These are phyloP conservation scores for Pseudopithomyces maydicus DNA, from an alignment of 2,329 filamentous ascomycete species.

Conservation along the genomic window DNA sequence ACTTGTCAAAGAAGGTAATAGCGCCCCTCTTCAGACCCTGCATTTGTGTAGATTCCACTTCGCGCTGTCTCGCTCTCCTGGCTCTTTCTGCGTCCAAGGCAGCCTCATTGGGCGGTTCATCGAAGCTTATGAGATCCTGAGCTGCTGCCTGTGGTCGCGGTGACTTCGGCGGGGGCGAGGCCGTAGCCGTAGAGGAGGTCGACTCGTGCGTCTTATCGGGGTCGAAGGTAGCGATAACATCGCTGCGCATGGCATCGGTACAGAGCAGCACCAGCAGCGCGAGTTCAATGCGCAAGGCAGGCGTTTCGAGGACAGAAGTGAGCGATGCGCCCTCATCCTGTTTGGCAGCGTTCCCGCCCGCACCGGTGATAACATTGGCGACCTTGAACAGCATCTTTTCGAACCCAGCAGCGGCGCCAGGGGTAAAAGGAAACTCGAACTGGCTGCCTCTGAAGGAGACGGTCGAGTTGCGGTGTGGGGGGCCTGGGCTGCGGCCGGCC, in stretches of 20 bases:
- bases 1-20: slow-evolving; percentile 75
- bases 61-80: slow-evolving; percentile 48
- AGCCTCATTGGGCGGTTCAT: slow-evolving; percentile 32
- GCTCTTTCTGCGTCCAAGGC: slow-evolving; percentile 17
- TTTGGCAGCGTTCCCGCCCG: slow-evolving; percentile 17
- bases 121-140: slow-evolving; percentile 38
- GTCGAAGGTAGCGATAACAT: slow-evolving; percentile 34
- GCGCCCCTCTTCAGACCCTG: slow-evolving; percentile 71
- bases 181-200: slow-evolving; percentile 7
- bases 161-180: slow-evolving; percentile 7
- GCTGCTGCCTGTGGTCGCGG: slow-evolving; percentile 14
- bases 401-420: not conserved
- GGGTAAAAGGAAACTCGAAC: not conserved
- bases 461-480: not conserved
- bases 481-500: not conserved
- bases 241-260: slow-evolving; percentile 50
- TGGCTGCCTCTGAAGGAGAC: not conserved
- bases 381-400: slow-evolving; percentile 28
- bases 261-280: slow-evolving; percentile 53
- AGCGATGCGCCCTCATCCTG: slow-evolving; percentile 37
- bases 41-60: slow-evolving; percentile 57
- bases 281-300: slow-evolving; percentile 49
- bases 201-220: slow-evolving; percentile 23
- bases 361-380: slow-evolving; percentile 26
- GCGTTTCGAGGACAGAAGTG: slow-evolving; percentile 47